phyloP scores from a whole-genome alignment of 1,139 yeast species.

The Lodderomyces parapsilosis region DNA sequence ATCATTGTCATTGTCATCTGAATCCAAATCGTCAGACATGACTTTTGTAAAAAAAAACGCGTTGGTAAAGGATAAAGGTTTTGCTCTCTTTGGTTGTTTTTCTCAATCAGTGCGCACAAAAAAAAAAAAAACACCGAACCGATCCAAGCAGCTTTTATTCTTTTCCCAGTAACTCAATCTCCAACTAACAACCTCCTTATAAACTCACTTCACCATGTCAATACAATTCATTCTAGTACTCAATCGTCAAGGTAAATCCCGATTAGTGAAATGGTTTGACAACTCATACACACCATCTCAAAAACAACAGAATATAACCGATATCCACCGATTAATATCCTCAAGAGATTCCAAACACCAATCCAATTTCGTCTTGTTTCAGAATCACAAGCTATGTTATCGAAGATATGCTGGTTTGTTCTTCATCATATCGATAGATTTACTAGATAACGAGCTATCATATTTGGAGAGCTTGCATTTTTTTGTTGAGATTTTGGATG shows the following conservation, averaged over 20 bases:
- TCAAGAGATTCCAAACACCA: conserved; percentile 84
- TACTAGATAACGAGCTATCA: conserved; percentile 73
- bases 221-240: conserved; percentile 77
- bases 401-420: conserved; percentile 90
- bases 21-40: conserved; percentile 4
- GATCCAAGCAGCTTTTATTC: neutral
- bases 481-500: conserved; percentile 84
- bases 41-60: neutral
- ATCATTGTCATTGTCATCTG: conserved; percentile 14
- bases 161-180: neutral
- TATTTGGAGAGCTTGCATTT: conserved; percentile 84
- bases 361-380: conserved; percentile 73
- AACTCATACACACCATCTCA: conserved; percentile 39
- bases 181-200: neutral
- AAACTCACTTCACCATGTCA: conserved; percentile 54
- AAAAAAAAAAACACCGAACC: neutral
- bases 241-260: conserved; percentile 90
- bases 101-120: no score
- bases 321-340: conserved; percentile 79
- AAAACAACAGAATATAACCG: conserved; percentile 55
- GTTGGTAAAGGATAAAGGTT: neutral
- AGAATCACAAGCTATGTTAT: conserved; percentile 61
- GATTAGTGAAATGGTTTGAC: conserved; percentile 80
- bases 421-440: conserved; percentile 77
- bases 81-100: no score